A percentile compares a stretch with the other conserved stretches of the same genome.
Conservation (phyloP, 73 alveolate species). For the Paramecium biaurelia region DNA sequence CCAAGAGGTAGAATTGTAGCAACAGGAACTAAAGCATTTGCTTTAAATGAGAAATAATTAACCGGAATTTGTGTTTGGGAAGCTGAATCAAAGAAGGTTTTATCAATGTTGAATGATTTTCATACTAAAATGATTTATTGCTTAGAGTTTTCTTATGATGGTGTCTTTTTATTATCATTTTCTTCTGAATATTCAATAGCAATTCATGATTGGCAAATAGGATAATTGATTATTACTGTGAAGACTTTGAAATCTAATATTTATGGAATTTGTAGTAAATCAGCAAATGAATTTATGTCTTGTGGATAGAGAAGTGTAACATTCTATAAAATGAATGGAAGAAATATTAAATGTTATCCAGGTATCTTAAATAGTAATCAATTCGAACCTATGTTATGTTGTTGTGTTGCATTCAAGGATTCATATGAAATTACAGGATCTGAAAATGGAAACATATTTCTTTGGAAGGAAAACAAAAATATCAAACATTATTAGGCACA, state of each 20-base stretch:
- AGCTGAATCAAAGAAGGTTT: conserved; percentile 57
- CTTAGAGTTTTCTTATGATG: conserved; percentile 56
- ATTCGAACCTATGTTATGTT: conserved; percentile 31
- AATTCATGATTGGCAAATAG: conserved; percentile 61
- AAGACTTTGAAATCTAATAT: conserved; percentile 87
- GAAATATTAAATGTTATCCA: conserved; percentile 70
- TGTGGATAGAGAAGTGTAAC: conserved; percentile 90
- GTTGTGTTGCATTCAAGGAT: conserved; percentile 38
- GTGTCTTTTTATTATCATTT: conserved; percentile 39
- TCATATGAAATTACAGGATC: conserved; percentile 67
- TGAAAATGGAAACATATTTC: conserved; percentile 62
- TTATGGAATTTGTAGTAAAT: conserved; percentile 79
- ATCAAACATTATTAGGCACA: conserved; percentile 30
- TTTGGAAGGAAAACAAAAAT: conserved; percentile 65
- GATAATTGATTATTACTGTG: conserved; percentile 73
- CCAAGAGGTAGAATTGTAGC: conserved; percentile 92
- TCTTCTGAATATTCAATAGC: conserved; percentile 66
- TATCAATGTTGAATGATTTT: conserved; percentile 51
- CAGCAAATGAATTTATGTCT: conserved; percentile 84
- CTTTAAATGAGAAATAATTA: conserved; percentile 77
- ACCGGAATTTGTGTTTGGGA: conserved; percentile 92
- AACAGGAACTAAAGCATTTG: conserved; percentile 95
- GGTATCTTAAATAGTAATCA: conserved; percentile 68
- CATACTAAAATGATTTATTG: conserved; percentile 54
- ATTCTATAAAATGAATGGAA: conserved; percentile 85